Percentiles rank a stretch among this genome's conserved stretches.
These are phyloP conservation scores for Pyrus hybrid DNA, from an alignment of 331 rosid genomes.

Conservation along the genomic window DNA sequence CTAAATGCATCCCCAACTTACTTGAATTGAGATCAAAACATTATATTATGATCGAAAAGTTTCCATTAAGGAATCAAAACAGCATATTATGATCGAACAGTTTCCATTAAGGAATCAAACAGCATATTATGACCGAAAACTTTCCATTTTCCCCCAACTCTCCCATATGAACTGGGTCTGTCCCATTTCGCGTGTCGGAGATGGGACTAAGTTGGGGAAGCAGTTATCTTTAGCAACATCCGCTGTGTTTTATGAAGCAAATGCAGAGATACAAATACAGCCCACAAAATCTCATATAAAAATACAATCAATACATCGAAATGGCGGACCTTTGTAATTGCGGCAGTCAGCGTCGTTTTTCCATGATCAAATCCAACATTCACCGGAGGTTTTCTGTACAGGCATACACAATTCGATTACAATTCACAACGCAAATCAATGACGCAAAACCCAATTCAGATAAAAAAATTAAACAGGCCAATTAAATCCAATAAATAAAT, in stretches of 20 bases:
- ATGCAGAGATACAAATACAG: background rate
- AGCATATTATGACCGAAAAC: slow-evolving; percentile 4
- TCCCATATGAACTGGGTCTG: background rate
- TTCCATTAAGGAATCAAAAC: background rate
- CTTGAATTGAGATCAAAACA: slow-evolving; percentile 71
- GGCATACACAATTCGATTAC: background rate
- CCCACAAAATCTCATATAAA: background rate
- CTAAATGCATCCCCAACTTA: slow-evolving; percentile 18
- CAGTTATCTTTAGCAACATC: background rate
- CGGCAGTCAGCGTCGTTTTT: slow-evolving; percentile 88
- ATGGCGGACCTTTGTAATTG: slow-evolving; percentile 62
- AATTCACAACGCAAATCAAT: background rate
- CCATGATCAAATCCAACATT: slow-evolving; percentile 97
- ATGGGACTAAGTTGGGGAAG: background rate
- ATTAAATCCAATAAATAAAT: background rate
- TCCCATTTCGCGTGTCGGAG: background rate
- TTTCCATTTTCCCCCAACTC: background rate
- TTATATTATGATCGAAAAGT: background rate
- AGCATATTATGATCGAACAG: too few species aligned
- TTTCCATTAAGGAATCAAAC: too few species aligned
- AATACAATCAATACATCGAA: background rate
- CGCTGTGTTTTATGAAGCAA: background rate
- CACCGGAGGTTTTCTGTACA: slow-evolving; percentile 80
- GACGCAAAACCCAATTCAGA: background rate
- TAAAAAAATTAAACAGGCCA: background rate